phyloP scores from a whole-genome alignment of 2,329 filamentous ascomycete genomes.

The Westerdykella aurantiaca region DNA sequence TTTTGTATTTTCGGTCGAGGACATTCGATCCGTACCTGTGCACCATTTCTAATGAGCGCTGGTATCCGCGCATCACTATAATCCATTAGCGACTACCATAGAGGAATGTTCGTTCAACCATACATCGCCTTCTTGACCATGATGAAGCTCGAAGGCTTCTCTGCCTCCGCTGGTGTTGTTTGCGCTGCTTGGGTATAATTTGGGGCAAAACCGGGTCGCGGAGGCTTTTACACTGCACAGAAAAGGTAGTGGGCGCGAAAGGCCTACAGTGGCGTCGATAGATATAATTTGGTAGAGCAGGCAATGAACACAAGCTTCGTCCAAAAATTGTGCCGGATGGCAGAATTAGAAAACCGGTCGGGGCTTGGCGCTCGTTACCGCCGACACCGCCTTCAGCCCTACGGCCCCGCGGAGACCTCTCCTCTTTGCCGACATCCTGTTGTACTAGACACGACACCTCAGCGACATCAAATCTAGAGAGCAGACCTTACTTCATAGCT shows the following conservation, averaged over 20 bases:
- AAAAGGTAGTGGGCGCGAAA: background rate
- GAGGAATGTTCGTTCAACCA: conserved; percentile 1
- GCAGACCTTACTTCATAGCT: no score
- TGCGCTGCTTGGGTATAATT: no score
- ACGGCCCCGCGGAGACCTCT: background rate
- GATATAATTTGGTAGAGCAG: background rate
- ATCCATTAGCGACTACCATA: conserved; percentile 9
- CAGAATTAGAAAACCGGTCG: background rate
- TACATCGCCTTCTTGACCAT: conserved; percentile 40
- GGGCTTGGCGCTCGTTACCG: background rate
- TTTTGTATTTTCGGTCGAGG: background rate
- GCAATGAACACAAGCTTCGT: background rate
- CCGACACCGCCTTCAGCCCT: conserved; percentile 2
- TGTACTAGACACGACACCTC: no score
- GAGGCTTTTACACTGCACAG: background rate
- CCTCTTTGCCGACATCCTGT: no score
- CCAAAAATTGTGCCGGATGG: conserved; percentile 1
- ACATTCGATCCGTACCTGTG: conserved; percentile 20
- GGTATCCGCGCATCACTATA: conserved; percentile 36
- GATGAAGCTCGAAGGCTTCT: conserved; percentile 28
- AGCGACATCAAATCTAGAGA: no score
- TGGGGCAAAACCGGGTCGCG: background rate
- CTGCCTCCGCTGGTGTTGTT: conserved; percentile 15
- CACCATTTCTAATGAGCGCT: conserved; percentile 38
- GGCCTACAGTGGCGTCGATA: background rate